Evolutionary conservation across 257 asterid species (phyloP).

Genomic region (Paraleonurus japonicus): DNA sequence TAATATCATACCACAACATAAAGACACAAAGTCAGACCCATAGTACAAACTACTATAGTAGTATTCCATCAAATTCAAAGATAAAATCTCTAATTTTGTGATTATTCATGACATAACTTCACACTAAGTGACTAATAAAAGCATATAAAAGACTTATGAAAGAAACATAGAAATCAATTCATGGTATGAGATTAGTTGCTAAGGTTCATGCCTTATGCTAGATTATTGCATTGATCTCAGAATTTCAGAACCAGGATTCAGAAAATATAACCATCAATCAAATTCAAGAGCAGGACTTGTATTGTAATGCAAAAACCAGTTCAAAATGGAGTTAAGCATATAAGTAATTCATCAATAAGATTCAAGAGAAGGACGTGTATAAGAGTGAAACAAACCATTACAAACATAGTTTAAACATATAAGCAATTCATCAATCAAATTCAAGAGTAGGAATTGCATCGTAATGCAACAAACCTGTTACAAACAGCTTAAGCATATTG

Average conservation of each 20-base stretch:
- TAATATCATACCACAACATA: background rate
- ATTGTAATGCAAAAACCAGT: background rate
- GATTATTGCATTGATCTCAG: background rate
- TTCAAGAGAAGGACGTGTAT: background rate
- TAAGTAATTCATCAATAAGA: background rate
- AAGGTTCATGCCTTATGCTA: background rate
- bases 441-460: conserved; percentile 7
- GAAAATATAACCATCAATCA: conserved; percentile 16
- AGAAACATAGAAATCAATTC: conserved; percentile 15
- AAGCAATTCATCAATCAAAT: background rate
- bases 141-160: background rate
- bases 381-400: background rate
- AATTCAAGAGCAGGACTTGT: conserved; percentile 14
- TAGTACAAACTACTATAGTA: background rate
- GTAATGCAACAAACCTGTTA: background rate
- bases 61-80: background rate
- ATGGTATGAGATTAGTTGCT: background rate
- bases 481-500: background rate
- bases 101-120: conserved; percentile 5
- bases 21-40: background rate
- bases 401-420: background rate
- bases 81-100: background rate
- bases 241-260: background rate
- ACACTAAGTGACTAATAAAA: background rate
- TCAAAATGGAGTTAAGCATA: background rate